Percentiles rank a stretch among this genome's conserved stretches.
Conservation (phyloP, 208 protist species). For the Tritrichomonas foetus region DNA sequence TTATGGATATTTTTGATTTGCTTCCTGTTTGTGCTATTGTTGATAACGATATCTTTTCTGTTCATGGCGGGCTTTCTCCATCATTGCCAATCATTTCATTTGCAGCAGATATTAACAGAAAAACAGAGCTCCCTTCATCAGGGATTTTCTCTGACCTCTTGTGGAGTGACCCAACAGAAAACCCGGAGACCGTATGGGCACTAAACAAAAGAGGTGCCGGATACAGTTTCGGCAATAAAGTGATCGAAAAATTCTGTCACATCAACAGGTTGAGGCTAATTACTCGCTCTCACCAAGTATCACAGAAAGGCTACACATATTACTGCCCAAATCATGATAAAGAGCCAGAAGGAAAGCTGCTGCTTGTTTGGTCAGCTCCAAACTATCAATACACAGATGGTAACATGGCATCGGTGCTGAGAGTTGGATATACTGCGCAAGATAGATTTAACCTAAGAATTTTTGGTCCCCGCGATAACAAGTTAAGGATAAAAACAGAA, state of each 20-base stretch:
- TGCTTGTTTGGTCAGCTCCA: no score
- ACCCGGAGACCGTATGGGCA: conserved; percentile 92
- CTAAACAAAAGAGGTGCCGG: conserved; percentile 92
- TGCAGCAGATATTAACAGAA: background rate
- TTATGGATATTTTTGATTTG: conserved; percentile 73
- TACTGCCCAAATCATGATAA: no score
- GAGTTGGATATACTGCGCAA: no score
- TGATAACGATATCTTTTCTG: conserved; percentile 38
- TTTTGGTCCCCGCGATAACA: no score
- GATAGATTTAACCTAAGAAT: no score
- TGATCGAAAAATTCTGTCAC: conserved; percentile 71
- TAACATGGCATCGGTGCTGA: no score
- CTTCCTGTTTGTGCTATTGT: conserved; percentile 68
- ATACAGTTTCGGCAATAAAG: conserved; percentile 91
- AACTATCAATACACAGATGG: no score
- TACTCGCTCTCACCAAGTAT: conserved; percentile 59
- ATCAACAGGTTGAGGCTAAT: conserved; percentile 85
- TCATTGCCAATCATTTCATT: background rate
- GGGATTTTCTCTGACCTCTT: background rate
- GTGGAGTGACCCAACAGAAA: background rate
- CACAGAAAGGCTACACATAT: conserved; percentile 65
- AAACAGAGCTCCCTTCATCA: background rate
- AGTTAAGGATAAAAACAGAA: no score
- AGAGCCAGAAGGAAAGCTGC: no score
- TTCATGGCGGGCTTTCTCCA: conserved; percentile 1